Conservation (phyloP, 2,329 filamentous ascomycete genomes). For the Colletotrichum sp. region DNA sequence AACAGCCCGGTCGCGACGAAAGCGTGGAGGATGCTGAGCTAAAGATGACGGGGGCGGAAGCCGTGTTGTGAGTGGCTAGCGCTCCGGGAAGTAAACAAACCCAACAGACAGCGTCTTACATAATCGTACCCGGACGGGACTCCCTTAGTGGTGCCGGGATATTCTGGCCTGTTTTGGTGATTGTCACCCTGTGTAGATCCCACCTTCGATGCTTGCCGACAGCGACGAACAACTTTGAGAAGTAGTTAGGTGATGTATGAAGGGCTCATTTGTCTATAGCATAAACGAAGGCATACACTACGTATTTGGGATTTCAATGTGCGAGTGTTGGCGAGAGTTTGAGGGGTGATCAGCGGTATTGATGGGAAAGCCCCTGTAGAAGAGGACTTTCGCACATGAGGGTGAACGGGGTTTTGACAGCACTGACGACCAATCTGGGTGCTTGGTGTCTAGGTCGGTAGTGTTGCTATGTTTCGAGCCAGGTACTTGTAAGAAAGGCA, state of each 20-base stretch:
- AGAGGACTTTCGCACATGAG: background rate
- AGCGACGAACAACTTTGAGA: background rate
- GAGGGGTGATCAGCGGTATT: background rate
- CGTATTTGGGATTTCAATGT: background rate
- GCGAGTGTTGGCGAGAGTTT: background rate
- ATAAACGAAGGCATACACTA: background rate
- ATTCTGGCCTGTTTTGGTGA: background rate
- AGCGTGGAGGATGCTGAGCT: conserved; percentile 1
- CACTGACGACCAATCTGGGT: background rate
- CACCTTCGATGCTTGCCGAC: background rate
- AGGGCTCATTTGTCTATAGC: background rate
- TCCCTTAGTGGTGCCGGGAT: background rate
- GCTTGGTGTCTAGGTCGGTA: background rate
- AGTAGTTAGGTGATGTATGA: background rate
- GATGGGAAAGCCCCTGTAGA: background rate
- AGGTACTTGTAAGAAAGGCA: background rate
- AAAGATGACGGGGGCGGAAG: background rate
- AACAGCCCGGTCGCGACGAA: background rate
- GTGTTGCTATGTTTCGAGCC: background rate
- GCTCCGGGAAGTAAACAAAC: conserved; percentile 28
- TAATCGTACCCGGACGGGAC: background rate
- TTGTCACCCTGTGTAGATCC: background rate
- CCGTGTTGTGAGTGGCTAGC: conserved; percentile 24
- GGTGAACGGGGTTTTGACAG: background rate
- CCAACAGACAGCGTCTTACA: conserved; percentile 3